phyloP scores from a whole-genome alignment of 176 grass and related monocot species.

The Juncus inflexus region DNA sequence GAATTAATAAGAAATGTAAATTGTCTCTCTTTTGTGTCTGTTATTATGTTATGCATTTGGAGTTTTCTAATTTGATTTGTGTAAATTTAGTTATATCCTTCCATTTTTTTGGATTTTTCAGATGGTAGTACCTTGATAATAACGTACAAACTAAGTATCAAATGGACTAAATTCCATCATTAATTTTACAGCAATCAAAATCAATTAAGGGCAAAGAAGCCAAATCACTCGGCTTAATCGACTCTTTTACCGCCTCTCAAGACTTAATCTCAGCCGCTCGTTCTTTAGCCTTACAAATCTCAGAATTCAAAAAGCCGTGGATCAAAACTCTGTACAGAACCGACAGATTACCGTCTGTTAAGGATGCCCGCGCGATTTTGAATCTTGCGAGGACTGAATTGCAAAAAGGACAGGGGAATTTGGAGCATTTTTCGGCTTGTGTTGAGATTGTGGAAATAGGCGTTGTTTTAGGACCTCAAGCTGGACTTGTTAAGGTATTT shows the following conservation, averaged over 20 bases:
- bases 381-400: slow-evolving; percentile 59
- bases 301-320: slow-evolving; percentile 59
- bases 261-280: slow-evolving; percentile 55
- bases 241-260: slow-evolving; percentile 48
- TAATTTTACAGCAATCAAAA: slow-evolving; percentile 60
- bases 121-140: too few species aligned
- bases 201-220: slow-evolving; percentile 70
- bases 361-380: slow-evolving; percentile 45
- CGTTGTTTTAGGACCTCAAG: slow-evolving; percentile 60
- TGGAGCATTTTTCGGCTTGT: slow-evolving; percentile 62
- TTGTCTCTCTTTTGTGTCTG: too few species aligned
- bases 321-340: slow-evolving; percentile 70
- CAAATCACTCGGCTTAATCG: slow-evolving; percentile 52
- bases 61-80: too few species aligned
- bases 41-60: too few species aligned
- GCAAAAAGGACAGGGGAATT: slow-evolving; percentile 43
- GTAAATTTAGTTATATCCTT: too few species aligned
- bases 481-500: slow-evolving; percentile 69
- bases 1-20: too few species aligned
- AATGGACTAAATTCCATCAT: background rate
- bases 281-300: slow-evolving; percentile 66
- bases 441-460: slow-evolving; percentile 85
- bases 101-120: too few species aligned
- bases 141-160: too few species aligned
- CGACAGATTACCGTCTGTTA: slow-evolving; percentile 50